Base-by-base conservation (phyloP, 805 yeast species). In the Kuraishia borneana region DNA sequence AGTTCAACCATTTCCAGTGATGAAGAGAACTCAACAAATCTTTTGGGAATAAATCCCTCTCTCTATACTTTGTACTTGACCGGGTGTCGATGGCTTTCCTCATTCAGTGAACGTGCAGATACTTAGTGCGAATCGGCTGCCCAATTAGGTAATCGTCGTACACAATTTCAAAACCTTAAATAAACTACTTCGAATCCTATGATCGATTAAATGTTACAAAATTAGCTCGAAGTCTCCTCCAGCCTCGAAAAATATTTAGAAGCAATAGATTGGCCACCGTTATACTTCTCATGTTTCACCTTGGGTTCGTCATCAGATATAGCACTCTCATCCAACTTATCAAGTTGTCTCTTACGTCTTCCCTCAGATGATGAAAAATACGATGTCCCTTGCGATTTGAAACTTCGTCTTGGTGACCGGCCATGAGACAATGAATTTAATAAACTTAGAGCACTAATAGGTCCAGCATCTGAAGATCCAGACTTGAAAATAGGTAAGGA, bases 181-280 rank as follows among this genome's bases (percentile, higher is more conserved):
- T n/a, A n/a, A n/a, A n/a, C n/a, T n/a, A n/a, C n/a, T n/a, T n/a
- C n/a, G n/a, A n/a, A n/a, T n/a, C n/a, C n/a, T n/a, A n/a, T n/a
- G n/a, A n/a, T n/a, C n/a, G n/a, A n/a, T n/a, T n/a, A n/a, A n/a
- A n/a, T n/a, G n/a, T n/a, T n/a, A n/a, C n/a, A n/a, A n/a, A n/a
- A n/a, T n/a, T n/a, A n/a, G n/a, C n/a, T n/a, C n/a, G n/a, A n/a
- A 8, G 23, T 21, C 26, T 19, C 17, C 33, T 31, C 33, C 5
- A 28, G 33, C 14, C 22, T 31, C 13, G 22, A 14, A 17, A 31
- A 31, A 13, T 31, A 31, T 28, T 31, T 31, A 21, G 21, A 31
- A 10, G 25, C 22, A 17, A 31, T 22, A 6, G 28, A 18, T 7
- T 13, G 18, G 28, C 28, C n/a, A 12, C 27, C 28, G 21, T 20